Evolutionary conservation across 345 rosid genomes (phyloP).

Genomic region (Populus nigra): DNA sequence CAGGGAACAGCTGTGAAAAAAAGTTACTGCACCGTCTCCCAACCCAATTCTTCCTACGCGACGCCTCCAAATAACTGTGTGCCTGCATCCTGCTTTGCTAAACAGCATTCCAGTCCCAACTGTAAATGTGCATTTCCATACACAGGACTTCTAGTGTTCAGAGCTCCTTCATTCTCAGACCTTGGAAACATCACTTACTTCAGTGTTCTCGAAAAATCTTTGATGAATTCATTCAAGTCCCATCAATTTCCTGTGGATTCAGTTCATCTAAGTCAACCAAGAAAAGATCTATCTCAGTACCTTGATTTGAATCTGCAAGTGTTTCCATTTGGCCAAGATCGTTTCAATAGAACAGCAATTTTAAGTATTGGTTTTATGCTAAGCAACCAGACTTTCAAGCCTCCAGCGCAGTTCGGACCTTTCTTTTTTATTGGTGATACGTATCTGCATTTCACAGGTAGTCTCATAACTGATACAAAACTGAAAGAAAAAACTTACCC

Average conservation of each 20-base stretch:
- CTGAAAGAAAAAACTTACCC: neutral
- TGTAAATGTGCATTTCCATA: constrained; percentile 68
- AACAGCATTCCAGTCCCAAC: constrained; percentile 48
- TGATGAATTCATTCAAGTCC: constrained; percentile 29
- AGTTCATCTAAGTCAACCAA: constrained; percentile 51
- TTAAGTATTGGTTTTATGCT: constrained; percentile 44
- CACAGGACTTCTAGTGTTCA: constrained; percentile 57
- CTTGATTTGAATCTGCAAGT: constrained; percentile 43
- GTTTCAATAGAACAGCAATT: constrained; percentile 49
- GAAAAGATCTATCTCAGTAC: constrained; percentile 40
- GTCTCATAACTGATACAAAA: neutral
- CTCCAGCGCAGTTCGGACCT: constrained; percentile 60
- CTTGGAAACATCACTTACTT: constrained; percentile 39
- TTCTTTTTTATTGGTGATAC: constrained; percentile 39
- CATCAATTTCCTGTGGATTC: constrained; percentile 61
- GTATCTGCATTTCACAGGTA: constrained; percentile 54
- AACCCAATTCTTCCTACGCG: constrained; percentile 26
- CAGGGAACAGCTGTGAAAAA: constrained; percentile 27
- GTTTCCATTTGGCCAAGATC: constrained; percentile 50
- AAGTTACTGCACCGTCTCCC: constrained; percentile 41
- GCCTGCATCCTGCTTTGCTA: constrained; percentile 30
- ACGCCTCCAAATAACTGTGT: constrained; percentile 51
- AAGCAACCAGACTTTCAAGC: constrained; percentile 64
- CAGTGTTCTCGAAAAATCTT: constrained; percentile 24
- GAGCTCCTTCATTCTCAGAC: constrained; percentile 67